Percentiles rank a stretch among this genome's conserved stretches.
phyloP scores from a whole-genome alignment of 371 early-diverging fungal genomes.

The Apophysomyces ossiformis region DNA sequence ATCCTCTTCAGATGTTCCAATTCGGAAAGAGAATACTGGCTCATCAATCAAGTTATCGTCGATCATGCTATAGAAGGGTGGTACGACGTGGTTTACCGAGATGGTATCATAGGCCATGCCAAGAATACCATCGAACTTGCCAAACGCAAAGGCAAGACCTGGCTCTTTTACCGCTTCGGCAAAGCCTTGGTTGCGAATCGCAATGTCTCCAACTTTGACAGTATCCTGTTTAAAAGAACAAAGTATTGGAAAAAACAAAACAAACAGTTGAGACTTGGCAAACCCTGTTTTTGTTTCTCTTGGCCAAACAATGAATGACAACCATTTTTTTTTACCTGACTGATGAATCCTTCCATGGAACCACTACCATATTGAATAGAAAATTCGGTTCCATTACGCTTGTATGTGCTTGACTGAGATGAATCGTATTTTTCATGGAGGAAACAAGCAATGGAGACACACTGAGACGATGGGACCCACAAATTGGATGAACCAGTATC shows the following conservation, averaged over 20 bases:
- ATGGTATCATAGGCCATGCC: constrained; percentile 91
- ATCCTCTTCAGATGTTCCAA: constrained; percentile 37
- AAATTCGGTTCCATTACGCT: constrained; percentile 87
- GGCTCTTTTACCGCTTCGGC: constrained; percentile 93
- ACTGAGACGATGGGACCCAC: constrained; percentile 94
- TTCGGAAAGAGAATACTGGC: constrained; percentile 84
- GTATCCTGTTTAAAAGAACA: constrained; percentile 53
- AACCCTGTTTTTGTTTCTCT: no score
- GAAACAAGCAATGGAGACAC: constrained; percentile 91
- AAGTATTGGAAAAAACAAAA: no score
- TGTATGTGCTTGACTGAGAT: constrained; percentile 66
- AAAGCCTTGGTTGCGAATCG: constrained; percentile 73
- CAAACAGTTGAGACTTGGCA: no score
- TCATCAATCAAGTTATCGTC: constrained; percentile 72
- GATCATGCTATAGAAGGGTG: constrained; percentile 94
- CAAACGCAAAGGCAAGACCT: constrained; percentile 85
- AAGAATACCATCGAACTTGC: constrained; percentile 92
- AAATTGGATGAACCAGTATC: constrained; percentile 94
- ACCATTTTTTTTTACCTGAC: constrained; percentile 33
- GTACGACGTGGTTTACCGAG: constrained; percentile 82
- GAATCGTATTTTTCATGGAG: constrained; percentile 86
- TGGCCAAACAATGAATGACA: no score
- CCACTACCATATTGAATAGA: constrained; percentile 90
- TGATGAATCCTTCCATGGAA: constrained; percentile 88
- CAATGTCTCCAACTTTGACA: constrained; percentile 73